Percentiles rank a stretch among this genome's conserved stretches.
phyloP scores from a whole-genome alignment of 75 land plant genomes.

The Picea glauca region DNA sequence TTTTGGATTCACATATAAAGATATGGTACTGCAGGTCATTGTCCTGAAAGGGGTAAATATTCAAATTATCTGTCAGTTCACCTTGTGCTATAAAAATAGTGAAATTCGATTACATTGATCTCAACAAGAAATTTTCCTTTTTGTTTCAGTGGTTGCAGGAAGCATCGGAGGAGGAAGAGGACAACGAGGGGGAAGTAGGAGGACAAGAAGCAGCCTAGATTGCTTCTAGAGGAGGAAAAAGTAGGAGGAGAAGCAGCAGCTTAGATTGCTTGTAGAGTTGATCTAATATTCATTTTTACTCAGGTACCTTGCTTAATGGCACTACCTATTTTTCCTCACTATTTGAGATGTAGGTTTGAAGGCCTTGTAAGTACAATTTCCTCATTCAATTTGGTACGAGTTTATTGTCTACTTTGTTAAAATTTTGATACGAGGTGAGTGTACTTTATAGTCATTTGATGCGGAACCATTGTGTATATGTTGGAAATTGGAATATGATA shows the following conservation, averaged over 20 bases:
- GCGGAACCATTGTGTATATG: background rate
- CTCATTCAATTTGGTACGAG: background rate
- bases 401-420: background rate
- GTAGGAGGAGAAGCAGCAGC: too few relatives aligned
- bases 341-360: background rate
- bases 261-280: background rate
- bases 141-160: constrained; percentile 3
- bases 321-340: background rate
- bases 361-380: background rate
- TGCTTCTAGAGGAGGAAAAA: too few relatives aligned
- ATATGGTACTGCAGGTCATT: too few relatives aligned
- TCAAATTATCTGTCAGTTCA: too few relatives aligned
- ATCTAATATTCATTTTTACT: background rate
- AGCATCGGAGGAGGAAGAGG: constrained; percentile 2
- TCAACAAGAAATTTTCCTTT: background rate
- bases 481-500: too few relatives aligned
- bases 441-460: background rate
- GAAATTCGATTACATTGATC: background rate
- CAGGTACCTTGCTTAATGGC: background rate
- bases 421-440: background rate
- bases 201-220: too few relatives aligned
- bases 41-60: too few relatives aligned
- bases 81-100: too few relatives aligned
- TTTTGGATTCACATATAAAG: too few relatives aligned
- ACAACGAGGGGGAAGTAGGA: too few relatives aligned